Conservation (phyloP, 2,329 filamentous ascomycete species). For the Hymenoscyphus infarciens region DNA sequence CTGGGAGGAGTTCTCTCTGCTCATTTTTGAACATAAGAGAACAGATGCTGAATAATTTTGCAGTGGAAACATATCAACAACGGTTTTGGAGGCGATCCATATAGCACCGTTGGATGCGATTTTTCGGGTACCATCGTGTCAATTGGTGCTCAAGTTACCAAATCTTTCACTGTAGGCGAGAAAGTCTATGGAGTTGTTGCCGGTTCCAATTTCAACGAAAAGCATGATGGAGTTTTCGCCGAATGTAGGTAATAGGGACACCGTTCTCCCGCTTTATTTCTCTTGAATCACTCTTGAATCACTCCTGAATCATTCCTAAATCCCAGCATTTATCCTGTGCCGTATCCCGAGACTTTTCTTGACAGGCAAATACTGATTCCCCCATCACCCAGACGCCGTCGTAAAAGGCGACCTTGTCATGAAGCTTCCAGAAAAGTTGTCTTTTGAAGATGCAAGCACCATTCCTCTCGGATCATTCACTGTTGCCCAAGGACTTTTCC, state of each 20-base stretch:
- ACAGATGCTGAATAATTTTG: background rate
- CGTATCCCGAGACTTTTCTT: too few species aligned
- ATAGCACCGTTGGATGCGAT: conserved; percentile 20
- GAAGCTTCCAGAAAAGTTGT: conserved; percentile 9
- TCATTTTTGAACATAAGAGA: background rate
- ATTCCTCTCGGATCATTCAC: conserved; percentile 20
- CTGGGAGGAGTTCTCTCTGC: background rate
- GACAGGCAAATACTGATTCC: too few species aligned
- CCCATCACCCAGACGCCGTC: conserved; percentile 6
- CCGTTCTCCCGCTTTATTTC: too few species aligned
- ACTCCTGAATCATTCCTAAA: too few species aligned
- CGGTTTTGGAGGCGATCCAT: conserved; percentile 6
- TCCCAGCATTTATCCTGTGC: too few species aligned
- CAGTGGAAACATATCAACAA: conserved; percentile 13
- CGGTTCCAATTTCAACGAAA: conserved; percentile 14
- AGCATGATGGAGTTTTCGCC: conserved; percentile 22
- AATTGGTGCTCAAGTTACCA: conserved; percentile 21
- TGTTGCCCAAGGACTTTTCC: conserved; percentile 23
- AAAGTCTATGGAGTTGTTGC: conserved; percentile 21
- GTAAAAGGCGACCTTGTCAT: conserved; percentile 22
- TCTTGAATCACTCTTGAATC: too few species aligned
- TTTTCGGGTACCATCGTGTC: conserved; percentile 20
- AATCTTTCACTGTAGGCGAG: conserved; percentile 19
- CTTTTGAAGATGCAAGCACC: conserved; percentile 17
- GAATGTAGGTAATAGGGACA: conserved; percentile 9